phyloP scores from a whole-genome alignment of 2,329 filamentous ascomycete genomes.

The Nigrospora oryzae region DNA sequence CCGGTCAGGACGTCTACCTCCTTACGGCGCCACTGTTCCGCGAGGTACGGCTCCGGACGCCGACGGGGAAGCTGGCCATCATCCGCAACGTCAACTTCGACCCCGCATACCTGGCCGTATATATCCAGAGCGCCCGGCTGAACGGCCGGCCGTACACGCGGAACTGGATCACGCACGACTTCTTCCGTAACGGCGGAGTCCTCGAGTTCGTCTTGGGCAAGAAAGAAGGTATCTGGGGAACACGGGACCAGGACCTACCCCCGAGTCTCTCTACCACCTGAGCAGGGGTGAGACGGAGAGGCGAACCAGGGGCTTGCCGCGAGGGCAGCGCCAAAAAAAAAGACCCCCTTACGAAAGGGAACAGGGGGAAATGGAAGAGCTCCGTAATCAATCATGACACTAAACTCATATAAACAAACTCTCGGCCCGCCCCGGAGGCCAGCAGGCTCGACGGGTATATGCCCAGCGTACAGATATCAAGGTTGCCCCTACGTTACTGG shows the following conservation, averaged over 20 bases:
- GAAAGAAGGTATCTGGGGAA: slow-evolving; percentile 51
- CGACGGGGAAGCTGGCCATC: slow-evolving; percentile 41
- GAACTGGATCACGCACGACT: slow-evolving; percentile 58
- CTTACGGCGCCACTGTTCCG: slow-evolving; percentile 40
- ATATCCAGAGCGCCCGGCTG: slow-evolving; percentile 51
- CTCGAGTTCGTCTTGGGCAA: slow-evolving; percentile 50
- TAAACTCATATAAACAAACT: too few species aligned
- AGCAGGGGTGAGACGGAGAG: too few species aligned
- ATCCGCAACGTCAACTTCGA: slow-evolving; percentile 29
- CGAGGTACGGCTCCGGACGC: slow-evolving; percentile 29
- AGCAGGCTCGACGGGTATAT: too few species aligned
- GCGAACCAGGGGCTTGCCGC: too few species aligned
- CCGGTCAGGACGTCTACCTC: slow-evolving; percentile 46
- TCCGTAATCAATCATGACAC: too few species aligned
- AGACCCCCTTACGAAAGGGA: too few species aligned
- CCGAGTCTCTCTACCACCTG: slow-evolving; percentile 33
- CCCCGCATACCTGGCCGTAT: slow-evolving; percentile 33
- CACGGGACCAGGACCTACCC: slow-evolving; percentile 45
- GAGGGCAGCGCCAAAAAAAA: too few species aligned
- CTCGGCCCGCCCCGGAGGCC: too few species aligned
- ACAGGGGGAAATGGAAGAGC: too few species aligned
- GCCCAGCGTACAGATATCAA: too few species aligned
- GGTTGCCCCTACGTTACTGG: too few species aligned
- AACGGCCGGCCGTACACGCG: slow-evolving; percentile 47
- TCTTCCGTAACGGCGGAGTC: slow-evolving; percentile 50